Base-by-base conservation (phyloP, 2,329 filamentous ascomycete species). In the Pyricularia pennisetigena region DNA sequence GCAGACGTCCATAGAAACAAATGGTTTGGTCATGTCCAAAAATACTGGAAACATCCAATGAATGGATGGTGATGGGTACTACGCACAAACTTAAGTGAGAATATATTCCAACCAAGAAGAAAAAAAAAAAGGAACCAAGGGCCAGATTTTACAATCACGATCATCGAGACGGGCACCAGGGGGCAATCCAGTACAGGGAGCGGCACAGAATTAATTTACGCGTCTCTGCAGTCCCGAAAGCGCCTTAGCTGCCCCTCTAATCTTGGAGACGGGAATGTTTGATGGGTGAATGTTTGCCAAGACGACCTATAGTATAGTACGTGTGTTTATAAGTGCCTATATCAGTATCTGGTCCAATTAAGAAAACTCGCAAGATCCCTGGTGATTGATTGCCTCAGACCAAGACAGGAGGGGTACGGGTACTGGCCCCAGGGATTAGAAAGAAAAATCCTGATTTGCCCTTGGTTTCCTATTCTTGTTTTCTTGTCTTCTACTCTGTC, bases 121-220 rank as follows among this genome's bases (percentile, higher is more conserved):
- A 49, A 49, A 41, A 14, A 41, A 14, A 9, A 9, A 35, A 14
- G 32, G 12, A 49, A 49, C 16, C 41, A 49, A 49, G 41, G 41
- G 16, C n/a, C 3, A n/a, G 41, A 49, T n/a, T 16, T 6, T 49
- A 7, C 41, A 49, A n/a, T 49, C 20, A 49, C 41, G 16, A 49
- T 49, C 41, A 49, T 49, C 41, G 41, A 49, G 16, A n/a, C 4
- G 41, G 41, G 16, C 41, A 5, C 41, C 16, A n/a, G 41, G 20
- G n/a, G 41, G 41, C 41, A 49, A 59, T n/a, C n/a, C 35, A 49
- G 24, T 10, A 32, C n/a, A 10, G 20, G 57, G 54, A 30, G 65
- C 67, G 68, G 66, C 68, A 69, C 4, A 49, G 67, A 63, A 23
- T 68, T 68, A 71, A 69, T 69, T 64, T 71, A 69, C 66, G 23